Conservation (phyloP, 139 green algal genomes). For the Chara braunii region DNA sequence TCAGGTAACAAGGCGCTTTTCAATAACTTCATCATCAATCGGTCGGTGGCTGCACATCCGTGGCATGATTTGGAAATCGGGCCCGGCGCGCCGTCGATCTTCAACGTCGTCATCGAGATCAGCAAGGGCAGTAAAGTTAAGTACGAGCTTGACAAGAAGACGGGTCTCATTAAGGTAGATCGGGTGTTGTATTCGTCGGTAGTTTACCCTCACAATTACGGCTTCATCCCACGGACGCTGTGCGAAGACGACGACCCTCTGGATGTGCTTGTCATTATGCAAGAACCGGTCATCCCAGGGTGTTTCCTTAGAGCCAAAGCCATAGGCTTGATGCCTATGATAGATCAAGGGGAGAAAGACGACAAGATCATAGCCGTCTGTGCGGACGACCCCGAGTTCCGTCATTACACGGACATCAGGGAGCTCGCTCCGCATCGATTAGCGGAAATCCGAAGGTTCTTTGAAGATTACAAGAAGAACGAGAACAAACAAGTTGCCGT, state of each 20-base stretch:
- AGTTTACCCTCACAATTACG: conserved; percentile 75
- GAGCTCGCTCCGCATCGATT: conserved; percentile 78
- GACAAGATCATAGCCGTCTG: conserved; percentile 67
- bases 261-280: conserved; percentile 87
- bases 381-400: conserved; percentile 87
- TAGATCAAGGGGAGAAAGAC: conserved; percentile 59
- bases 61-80: conserved; percentile 31
- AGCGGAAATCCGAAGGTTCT: conserved; percentile 37
- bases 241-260: conserved; percentile 90
- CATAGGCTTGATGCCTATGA: conserved; percentile 93
- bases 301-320: conserved; percentile 25
- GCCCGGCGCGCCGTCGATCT: too few relatives aligned
- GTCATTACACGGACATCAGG: conserved; percentile 73
- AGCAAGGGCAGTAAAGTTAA: conserved; percentile 29
- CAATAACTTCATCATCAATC: too few relatives aligned
- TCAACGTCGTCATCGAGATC: conserved; percentile 42
- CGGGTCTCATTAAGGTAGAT: conserved; percentile 52
- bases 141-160: conserved; percentile 37
- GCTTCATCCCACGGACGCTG: conserved; percentile 90
- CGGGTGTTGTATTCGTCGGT: conserved; percentile 88
- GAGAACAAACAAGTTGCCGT: conserved; percentile 88
- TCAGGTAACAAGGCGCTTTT: too few relatives aligned
- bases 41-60: conserved; percentile 18
- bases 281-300: conserved; percentile 35
- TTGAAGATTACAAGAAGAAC: conserved; percentile 46